Evolutionary conservation across 1,284 basidiomycete genomes (phyloP).

Genomic region (Austroboletus niveus): DNA sequence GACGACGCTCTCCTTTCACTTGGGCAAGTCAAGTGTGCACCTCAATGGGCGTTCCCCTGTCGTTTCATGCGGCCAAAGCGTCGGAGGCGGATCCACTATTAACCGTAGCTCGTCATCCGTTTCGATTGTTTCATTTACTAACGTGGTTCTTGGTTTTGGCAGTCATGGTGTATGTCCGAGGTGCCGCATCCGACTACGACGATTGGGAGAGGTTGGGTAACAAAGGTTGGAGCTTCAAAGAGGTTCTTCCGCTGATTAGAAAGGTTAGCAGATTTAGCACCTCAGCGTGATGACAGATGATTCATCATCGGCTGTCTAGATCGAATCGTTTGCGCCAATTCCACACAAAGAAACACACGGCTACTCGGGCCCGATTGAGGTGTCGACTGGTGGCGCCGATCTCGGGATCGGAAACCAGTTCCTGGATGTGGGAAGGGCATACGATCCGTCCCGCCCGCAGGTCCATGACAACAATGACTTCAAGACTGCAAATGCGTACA

Average conservation of each 20-base stretch:
- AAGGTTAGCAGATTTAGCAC: conserved; percentile 37
- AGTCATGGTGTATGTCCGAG: conserved; percentile 56
- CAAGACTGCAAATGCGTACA: conserved; percentile 40
- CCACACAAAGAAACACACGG: conserved; percentile 44
- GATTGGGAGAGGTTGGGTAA: conserved; percentile 58
- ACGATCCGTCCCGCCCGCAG: conserved; percentile 42
- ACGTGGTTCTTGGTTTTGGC: background rate
- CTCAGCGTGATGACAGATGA: background rate
- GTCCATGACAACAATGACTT: conserved; percentile 48
- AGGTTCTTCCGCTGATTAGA: conserved; percentile 34
- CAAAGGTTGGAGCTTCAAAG: conserved; percentile 41
- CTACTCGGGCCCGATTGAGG: conserved; percentile 49
- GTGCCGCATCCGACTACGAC: conserved; percentile 53
- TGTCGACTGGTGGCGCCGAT: conserved; percentile 40
- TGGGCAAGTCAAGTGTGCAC: conserved; percentile 40
- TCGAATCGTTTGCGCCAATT: conserved; percentile 48
- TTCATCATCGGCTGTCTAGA: conserved; percentile 27
- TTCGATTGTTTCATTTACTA: background rate
- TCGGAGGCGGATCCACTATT: conserved; percentile 58
- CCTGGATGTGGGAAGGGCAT: conserved; percentile 40
- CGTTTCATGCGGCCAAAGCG: conserved; percentile 46
- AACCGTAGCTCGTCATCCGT: conserved; percentile 41
- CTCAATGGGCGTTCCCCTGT: conserved; percentile 43
- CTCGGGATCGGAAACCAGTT: conserved; percentile 47
- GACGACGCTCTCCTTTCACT: conserved; percentile 43